Evolutionary conservation across 176 grass and related monocot species (phyloP), one percentile per base, ranked within the genome.

Genomic region (Eleusine indica): DNA sequence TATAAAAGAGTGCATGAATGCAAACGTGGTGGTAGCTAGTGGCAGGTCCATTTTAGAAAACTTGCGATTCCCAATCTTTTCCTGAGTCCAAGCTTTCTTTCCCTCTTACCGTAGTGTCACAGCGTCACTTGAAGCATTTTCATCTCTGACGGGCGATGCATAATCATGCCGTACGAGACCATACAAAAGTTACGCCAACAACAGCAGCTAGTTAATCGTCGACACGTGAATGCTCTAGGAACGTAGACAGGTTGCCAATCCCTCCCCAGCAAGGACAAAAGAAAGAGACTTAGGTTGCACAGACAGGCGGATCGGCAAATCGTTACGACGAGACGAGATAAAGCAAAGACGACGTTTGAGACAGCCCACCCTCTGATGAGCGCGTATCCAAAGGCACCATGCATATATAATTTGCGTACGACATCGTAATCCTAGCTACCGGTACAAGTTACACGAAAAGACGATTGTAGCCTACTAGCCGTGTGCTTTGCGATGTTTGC

Each of bases 271-370:
- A 30, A 17, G 60, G 22, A 44, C 82, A 35, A 41, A 68, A 70
- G 58, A 62, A 2, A 22, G 53, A 54, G 4, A 43, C 37, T 30
- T 62, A 8, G 5, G 53, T 53, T 37, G 37, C 17, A 62, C 44
- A 76, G 56, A 82, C 82, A 89, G 72, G 72, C 82, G 65, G 80
- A 89, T 82, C 66, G 72, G 12, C 56, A 77, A 67, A 79, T 78
- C 80, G 57, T 6, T 5, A 8, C 78, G 87, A 58, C 12, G 83
- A 86, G 35, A 77, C 21, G 56, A 86, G 39, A 77, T 72, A 89
- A 82, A 86, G 83, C 66, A 37, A 75, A 43, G 54, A 7, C n/a
- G 61, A 35, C 32, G 32, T 35, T 52, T 16, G 44, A 38, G 86
- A 76, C 87, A 71, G 53, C 17, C 62, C 28, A 44, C 40, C 53